Evolutionary conservation across 2,329 filamentous ascomycete species (phyloP), one percentile per base, ranked within the genome.

Genomic region (Zymoseptoria crescenta): DNA sequence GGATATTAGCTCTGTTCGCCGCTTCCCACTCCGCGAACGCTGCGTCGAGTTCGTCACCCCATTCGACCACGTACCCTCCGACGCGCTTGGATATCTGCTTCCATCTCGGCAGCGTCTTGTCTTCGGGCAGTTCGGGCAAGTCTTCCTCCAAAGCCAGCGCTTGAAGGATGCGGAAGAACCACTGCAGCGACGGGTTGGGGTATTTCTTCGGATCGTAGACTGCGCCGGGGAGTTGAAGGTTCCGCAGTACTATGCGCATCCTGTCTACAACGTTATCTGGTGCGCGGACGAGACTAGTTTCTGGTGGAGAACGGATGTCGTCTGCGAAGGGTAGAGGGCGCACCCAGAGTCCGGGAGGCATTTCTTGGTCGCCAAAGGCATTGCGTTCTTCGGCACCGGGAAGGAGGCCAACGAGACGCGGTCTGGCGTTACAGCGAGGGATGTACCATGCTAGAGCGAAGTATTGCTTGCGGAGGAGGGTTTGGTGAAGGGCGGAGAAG

Each of bases 91-190:
- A 84, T 57, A 99, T 97, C 65, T 95, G 90, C 66, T 83, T 87
- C 74, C 87, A 91, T 67, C 88, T 90, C 1, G 94, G 94, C 13
- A 89, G 72, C 0, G 94, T 97, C 64, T 88, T 86, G 70, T 99
- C 94, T 54, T 87, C 82, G 1, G 83, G 79, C 52, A 81, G 75
- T 20, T 88, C 87, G 0, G 92, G 92, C 1, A 96, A 77, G 65
- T 96, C 92, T 71, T 99, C 94, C 41, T 96, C 92, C 0, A 99
- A 80, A 0, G 94, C 94, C 59, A 96, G 81, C 6, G 89, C 88
- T 74, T 99, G 94, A 0, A 99, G 78, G 52, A 99, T 96, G 62
- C 85, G 87, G 78, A 97, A 99, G 76, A 97, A 94, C 92, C 93
- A 99, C 75, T 99, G 94, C 24, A 99, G 79, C 8, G 89, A 83